Percentiles rank a stretch among this genome's conserved stretches.
These are phyloP conservation scores for Dactylorhiza incarnata DNA, from an alignment of 106 monocot species.

Conservation along the genomic window DNA sequence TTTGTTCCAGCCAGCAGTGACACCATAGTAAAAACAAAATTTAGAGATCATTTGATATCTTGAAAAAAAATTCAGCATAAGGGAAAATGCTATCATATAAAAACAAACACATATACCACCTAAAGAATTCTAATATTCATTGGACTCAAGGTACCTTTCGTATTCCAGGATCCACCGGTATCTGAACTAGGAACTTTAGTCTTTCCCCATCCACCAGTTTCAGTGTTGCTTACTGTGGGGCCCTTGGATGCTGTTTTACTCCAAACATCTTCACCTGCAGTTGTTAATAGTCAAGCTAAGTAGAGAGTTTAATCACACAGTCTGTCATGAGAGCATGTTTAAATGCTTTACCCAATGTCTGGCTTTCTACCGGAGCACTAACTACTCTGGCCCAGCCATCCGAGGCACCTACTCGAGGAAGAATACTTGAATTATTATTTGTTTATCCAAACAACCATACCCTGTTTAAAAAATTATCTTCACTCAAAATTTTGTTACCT, in stretches of 20 bases:
- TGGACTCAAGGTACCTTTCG: neutral
- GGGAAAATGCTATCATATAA: neutral
- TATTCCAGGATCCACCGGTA: constrained; percentile 2
- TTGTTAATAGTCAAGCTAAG: neutral
- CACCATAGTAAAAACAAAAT: neutral
- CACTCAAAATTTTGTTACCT: neutral
- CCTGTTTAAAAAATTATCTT: neutral
- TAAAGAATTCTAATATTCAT: constrained; percentile 1
- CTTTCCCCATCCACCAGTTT: constrained; percentile 5
- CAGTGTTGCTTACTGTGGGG: neutral
- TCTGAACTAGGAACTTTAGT: neutral
- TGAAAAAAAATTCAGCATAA: neutral
- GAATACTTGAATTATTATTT: neutral
- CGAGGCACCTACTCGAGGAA: neutral
- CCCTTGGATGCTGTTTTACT: constrained; percentile 1
- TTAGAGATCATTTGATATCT: neutral
- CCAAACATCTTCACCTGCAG: constrained; percentile 8
- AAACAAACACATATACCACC: neutral
- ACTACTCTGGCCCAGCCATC: neutral
- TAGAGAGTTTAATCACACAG: neutral
- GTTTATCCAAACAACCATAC: neutral
- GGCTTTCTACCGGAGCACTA: neutral
- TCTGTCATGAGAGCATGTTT: neutral
- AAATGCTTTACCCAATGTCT: neutral
- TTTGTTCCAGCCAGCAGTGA: neutral